phyloP scores from a whole-genome alignment of 2,329 filamentous ascomycete genomes.

The Cercospora nicotianae region DNA sequence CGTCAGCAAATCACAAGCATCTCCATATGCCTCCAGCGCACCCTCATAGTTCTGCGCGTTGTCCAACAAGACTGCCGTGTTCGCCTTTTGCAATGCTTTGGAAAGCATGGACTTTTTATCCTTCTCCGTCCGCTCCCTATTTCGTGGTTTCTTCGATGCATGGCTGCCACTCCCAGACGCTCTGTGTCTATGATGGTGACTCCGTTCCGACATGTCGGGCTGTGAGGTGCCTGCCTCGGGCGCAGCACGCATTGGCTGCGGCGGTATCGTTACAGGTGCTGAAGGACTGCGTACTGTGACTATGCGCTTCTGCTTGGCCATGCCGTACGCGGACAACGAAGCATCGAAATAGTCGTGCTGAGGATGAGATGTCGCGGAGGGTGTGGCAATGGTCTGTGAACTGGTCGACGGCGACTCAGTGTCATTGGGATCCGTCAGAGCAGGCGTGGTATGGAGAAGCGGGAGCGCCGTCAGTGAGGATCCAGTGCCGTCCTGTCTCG shows the following conservation, averaged over 20 bases:
- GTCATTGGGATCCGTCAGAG: constrained; percentile 32
- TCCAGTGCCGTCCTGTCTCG: constrained; percentile 25
- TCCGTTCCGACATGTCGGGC: constrained; percentile 17
- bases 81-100: constrained; percentile 91
- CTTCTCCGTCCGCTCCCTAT: constrained; percentile 48
- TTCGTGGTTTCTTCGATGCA: constrained; percentile 29
- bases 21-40: constrained; percentile 83
- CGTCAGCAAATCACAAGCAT: constrained; percentile 84
- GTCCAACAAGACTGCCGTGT: constrained; percentile 91
- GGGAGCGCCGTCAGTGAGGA: constrained; percentile 36
- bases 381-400: constrained; percentile 34
- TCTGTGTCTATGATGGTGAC: constrained; percentile 4
- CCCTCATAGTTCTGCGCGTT: constrained; percentile 94
- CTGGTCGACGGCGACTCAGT: constrained; percentile 38
- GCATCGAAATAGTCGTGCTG: constrained; percentile 38
- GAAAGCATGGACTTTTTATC: constrained; percentile 91
- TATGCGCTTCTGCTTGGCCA: constrained; percentile 30
- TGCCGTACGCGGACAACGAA: constrained; percentile 28
- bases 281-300: constrained; percentile 30
- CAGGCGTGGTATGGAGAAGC: constrained; percentile 37
- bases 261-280: constrained; percentile 26
- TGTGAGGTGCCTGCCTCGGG: constrained; percentile 19
- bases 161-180: constrained; percentile 17
- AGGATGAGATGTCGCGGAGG: constrained; percentile 32
- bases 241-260: constrained; percentile 12